Conservation (phyloP, 441 rosid genomes). For the Kokia cookei region DNA sequence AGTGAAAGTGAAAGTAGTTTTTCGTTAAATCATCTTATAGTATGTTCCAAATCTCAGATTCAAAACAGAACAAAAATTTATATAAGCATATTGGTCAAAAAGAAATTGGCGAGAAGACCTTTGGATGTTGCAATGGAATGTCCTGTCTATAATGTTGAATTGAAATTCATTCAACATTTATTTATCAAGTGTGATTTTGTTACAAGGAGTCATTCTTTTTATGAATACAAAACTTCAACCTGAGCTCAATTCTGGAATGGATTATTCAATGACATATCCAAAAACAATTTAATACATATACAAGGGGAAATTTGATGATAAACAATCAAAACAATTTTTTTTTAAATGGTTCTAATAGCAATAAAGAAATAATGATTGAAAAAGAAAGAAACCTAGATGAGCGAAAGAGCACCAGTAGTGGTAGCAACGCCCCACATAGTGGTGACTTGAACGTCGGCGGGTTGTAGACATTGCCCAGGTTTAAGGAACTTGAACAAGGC, state of each 20-base stretch:
- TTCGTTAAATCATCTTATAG: no score
- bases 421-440: constrained; percentile 86
- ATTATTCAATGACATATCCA: background rate
- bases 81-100: no score
- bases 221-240: no score
- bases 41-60: rapidly evolving
- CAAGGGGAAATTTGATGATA: background rate
- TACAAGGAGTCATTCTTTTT: no score
- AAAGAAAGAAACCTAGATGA: constrained; percentile 46
- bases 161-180: no score
- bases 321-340: background rate
- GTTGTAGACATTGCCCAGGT: constrained; percentile 46
- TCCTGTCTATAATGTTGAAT: no score
- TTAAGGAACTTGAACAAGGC: constrained; percentile 34
- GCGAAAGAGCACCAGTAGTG: constrained; percentile 54
- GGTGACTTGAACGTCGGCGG: constrained; percentile 59
- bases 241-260: no score
- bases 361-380: background rate
- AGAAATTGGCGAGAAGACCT: no score
- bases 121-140: no score
- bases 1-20: no score
- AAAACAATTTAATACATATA: background rate
- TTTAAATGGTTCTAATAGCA: background rate
- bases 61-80: no score
- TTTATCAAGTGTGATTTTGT: no score